These are phyloP conservation scores for Paratinospora sagittata DNA, from an alignment of 164 flowering plant species.

Conservation along the genomic window DNA sequence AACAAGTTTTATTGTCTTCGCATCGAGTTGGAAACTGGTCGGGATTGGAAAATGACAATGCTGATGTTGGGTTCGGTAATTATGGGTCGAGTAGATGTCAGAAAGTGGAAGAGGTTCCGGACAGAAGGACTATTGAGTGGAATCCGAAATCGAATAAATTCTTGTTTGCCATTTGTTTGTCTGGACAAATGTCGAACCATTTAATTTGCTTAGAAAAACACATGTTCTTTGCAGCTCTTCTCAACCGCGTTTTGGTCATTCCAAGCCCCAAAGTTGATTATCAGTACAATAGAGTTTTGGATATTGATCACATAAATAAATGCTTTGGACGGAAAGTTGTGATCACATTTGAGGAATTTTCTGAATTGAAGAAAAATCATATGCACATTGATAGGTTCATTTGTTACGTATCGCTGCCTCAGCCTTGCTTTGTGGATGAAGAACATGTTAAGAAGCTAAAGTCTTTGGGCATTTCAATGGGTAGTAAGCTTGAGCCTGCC, in stretches of 20 bases:
- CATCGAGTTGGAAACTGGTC: slow-evolving; percentile 42
- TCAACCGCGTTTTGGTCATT: slow-evolving; percentile 65
- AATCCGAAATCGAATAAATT: slow-evolving; percentile 58
- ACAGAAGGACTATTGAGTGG: slow-evolving; percentile 77
- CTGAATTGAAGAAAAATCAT: slow-evolving; percentile 45
- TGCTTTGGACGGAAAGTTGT: slow-evolving; percentile 78
- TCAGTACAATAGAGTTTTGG: slow-evolving; percentile 61
- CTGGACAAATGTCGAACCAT: slow-evolving; percentile 99
- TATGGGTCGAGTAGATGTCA: slow-evolving; percentile 32
- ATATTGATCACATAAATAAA: slow-evolving; percentile 65
- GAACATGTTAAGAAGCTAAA: slow-evolving; percentile 75
- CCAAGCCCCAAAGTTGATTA: slow-evolving; percentile 83
- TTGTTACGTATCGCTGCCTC: slow-evolving; percentile 74
- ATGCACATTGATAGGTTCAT: slow-evolving; percentile 57
- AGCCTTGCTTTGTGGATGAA: slow-evolving; percentile 74
- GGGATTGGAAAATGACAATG: slow-evolving; percentile 20
- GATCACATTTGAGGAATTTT: slow-evolving; percentile 69
- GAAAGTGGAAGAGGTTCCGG: slow-evolving; percentile 36
- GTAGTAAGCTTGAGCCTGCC: slow-evolving; percentile 61
- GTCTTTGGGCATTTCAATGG: slow-evolving; percentile 55
- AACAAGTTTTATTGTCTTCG: slow-evolving; percentile 52
- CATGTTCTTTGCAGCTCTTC: slow-evolving; percentile 90
- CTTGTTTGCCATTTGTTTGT: slow-evolving; percentile 71
- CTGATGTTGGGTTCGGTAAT: slow-evolving; percentile 19
- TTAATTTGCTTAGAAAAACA: slow-evolving; percentile 95